Conservation (phyloP, 345 rosid genomes). For the Aurinia saxatilis region DNA sequence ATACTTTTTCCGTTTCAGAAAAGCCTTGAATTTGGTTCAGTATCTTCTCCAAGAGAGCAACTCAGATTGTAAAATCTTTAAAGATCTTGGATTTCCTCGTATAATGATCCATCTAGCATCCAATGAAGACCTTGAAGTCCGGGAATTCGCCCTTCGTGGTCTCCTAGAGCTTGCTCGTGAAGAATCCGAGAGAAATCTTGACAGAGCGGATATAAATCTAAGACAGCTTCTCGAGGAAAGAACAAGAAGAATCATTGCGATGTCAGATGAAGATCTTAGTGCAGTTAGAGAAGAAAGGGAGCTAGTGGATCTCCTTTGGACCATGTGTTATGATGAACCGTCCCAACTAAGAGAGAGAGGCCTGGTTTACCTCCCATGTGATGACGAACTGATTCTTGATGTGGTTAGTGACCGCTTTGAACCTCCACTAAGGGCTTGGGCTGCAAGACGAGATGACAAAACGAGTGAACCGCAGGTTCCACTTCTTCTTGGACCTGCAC, state of each 20-base stretch:
- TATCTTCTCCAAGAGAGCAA: conserved; percentile 72
- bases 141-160: conserved; percentile 77
- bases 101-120: conserved; percentile 77
- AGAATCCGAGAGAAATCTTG: conserved; percentile 35
- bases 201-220: conserved; percentile 47
- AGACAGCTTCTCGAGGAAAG: conserved; percentile 68
- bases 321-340: conserved; percentile 56
- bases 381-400: conserved; percentile 65
- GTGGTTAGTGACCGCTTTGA: conserved; percentile 69
- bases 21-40: conserved; percentile 81
- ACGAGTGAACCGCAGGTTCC: conserved; percentile 29
- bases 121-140: conserved; percentile 60
- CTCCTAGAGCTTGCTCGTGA: conserved; percentile 61
- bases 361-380: conserved; percentile 71
- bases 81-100: conserved; percentile 72
- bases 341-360: conserved; percentile 62
- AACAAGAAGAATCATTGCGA: conserved; percentile 43
- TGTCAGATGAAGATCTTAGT: conserved; percentile 74
- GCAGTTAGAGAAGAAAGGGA: conserved; percentile 82
- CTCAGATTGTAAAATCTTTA: conserved; percentile 54
- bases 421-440: conserved; percentile 74
- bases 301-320: conserved; percentile 77
- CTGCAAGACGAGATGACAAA: conserved; percentile 34
- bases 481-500: conserved; percentile 47
- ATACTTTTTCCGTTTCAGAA: conserved; percentile 42